phyloP scores from a whole-genome alignment of 139 green algal genomes.

The Dunaliella sp. region DNA sequence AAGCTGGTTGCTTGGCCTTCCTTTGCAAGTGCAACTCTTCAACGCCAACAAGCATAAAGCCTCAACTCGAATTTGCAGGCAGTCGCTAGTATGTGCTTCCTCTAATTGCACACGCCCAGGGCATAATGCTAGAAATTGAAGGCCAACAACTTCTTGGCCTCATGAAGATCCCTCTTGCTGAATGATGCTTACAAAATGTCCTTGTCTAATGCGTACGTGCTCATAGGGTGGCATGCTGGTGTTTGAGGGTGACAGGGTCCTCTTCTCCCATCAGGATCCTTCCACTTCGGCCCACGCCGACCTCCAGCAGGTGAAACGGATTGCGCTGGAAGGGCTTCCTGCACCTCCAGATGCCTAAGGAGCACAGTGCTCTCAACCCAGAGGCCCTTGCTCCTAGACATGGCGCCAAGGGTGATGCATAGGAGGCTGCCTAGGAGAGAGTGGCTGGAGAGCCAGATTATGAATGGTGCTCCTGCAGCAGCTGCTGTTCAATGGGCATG shows the following conservation, averaged over 20 bases:
- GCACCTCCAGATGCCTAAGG: background rate
- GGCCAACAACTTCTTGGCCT: too few relatives aligned
- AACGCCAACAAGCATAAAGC: too few relatives aligned
- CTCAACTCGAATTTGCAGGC: too few relatives aligned
- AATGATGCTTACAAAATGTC: too few relatives aligned
- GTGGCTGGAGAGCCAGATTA: background rate
- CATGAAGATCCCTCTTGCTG: too few relatives aligned
- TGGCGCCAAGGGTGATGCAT: background rate
- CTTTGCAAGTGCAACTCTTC: too few relatives aligned
- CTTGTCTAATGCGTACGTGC: too few relatives aligned
- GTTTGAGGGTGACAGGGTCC: slow-evolving; percentile 61
- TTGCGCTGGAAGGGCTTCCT: background rate
- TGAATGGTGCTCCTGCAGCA: background rate
- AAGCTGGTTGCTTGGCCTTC: too few relatives aligned
- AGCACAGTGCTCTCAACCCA: background rate
- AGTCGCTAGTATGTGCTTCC: too few relatives aligned
- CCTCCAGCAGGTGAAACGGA: slow-evolving; percentile 43
- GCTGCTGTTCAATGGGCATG: background rate
- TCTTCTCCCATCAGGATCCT: slow-evolving; percentile 65
- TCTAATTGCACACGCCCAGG: too few relatives aligned
- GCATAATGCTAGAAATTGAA: too few relatives aligned
- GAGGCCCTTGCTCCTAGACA: too few relatives aligned
- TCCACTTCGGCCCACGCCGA: slow-evolving; percentile 71
- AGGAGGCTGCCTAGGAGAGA: background rate
- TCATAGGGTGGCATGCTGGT: slow-evolving; percentile 75